Evolutionary conservation across 169 alveolate species (phyloP).

Genomic region (Cryptosporidium ryanae): DNA sequence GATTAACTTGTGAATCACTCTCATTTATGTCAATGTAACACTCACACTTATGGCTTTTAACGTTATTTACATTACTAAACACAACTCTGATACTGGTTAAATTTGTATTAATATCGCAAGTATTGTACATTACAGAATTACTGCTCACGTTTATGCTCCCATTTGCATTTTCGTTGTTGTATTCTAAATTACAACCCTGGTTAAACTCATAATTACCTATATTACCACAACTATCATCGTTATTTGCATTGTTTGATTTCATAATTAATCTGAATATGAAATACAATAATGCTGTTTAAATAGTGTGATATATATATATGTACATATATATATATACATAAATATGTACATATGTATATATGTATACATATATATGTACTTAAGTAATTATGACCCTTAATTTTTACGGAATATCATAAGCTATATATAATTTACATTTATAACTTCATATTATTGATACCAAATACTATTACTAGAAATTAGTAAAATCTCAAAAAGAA

Average conservation of each 20-base stretch:
- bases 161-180: slow-evolving; percentile 7
- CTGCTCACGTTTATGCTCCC: background rate
- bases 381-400: no score
- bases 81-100: slow-evolving; percentile 36
- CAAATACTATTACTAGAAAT: no score
- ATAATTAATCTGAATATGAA: slow-evolving; percentile 5
- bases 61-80: slow-evolving; percentile 12
- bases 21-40: background rate
- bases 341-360: no score
- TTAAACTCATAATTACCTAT: slow-evolving; percentile 7
- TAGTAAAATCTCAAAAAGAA: no score
- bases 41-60: background rate
- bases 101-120: background rate
- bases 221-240: background rate
- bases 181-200: slow-evolving; percentile 16
- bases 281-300: background rate
- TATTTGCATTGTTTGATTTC: slow-evolving; percentile 24
- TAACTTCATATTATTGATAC: no score
- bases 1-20: background rate
- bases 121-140: background rate
- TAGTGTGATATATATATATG: background rate
- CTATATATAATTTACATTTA: no score
- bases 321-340: no score
- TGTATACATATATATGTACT: no score
- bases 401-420: no score